Evolutionary conservation across 495 filamentous ascomycete species (phyloP).

Genomic region (Penicillium cataractarum): DNA sequence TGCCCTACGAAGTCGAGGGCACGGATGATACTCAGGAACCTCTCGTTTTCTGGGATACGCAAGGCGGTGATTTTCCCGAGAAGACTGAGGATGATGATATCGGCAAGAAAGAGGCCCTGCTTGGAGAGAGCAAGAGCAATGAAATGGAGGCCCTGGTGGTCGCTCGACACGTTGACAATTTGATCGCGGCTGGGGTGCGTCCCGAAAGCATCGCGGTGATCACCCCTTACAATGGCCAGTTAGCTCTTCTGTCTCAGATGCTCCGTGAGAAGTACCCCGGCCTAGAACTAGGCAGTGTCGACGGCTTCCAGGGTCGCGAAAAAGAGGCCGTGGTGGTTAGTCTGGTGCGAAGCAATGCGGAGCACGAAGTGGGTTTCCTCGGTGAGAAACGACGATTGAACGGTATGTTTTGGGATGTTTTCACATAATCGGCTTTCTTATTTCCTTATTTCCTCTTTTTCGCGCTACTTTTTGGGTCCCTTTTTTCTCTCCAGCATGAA

Average conservation of each 20-base stretch:
- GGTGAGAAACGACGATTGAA: constrained; percentile 92
- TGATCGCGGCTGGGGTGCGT: constrained; percentile 78
- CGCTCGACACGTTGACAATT: constrained; percentile 67
- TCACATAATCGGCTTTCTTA: not conserved
- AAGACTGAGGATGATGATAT: constrained; percentile 54
- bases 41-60: constrained; percentile 93
- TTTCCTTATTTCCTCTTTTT: not conserved
- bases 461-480: not conserved
- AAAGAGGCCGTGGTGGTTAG: constrained; percentile 94
- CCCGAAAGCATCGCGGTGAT: constrained; percentile 88
- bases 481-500: not conserved
- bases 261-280: constrained; percentile 80
- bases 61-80: constrained; percentile 87
- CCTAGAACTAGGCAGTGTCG: constrained; percentile 90
- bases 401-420: constrained; percentile 52
- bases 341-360: constrained; percentile 85
- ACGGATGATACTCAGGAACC: constrained; percentile 90
- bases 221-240: constrained; percentile 95
- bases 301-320: constrained; percentile 96
- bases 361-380: constrained; percentile 89
- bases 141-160: constrained; percentile 87
- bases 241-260: constrained; percentile 71
- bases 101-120: constrained; percentile 55
- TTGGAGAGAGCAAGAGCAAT: constrained; percentile 92
- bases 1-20: constrained; percentile 77